Base-by-base conservation (phyloP, 176 grass and related monocot genomes). In the Elaeis guineensis region DNA sequence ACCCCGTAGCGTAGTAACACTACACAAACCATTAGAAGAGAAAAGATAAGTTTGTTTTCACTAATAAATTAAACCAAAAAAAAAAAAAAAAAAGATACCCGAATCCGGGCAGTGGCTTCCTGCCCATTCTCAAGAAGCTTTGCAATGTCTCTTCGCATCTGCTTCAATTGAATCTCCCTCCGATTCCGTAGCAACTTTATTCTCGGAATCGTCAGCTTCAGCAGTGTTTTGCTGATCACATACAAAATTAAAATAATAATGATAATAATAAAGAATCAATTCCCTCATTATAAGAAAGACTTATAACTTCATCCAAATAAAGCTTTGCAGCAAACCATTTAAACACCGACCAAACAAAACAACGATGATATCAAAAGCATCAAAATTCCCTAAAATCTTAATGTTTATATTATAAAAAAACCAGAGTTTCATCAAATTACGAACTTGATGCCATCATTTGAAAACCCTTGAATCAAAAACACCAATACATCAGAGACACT, bases 171-270 rank as follows among this genome's bases (percentile, higher is more conserved):
- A 70, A 92, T 70, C 70, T 89, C 83, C 70, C 93, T 80, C 51
- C 93, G 53, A 72, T 98, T 98, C 55, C 93, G 84, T 76, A 98
- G 75, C 81, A 98, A 73, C 78, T 86, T 98, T 69, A 98, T 98
- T 59, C 93, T 86, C 60, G 93, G 93, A 73, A 92, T 86, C 75
- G 93, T 62, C 83, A 98, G 65, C 79, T 98, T 98, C 67, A 98
- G 78, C 81, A 98, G 57, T 58, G 93, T 98, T 83, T 98, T 98
- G 77, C 93, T 98, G 58, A 61, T 26, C 52, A 12, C 15, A 63
- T 16, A 23, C 51, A 61, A 17, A 35, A 9, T 35, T 6, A 77
- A 30, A 55, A 67, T 3, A 14, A 57, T n/a, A n/a, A n/a, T n/a
- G n/a, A 49, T 26, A 21, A 17, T 44, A 17, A 7, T n/a, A 62